Evolutionary conservation across 768 basidiomycete genomes (phyloP).

Genomic region (Harrya chromipes): DNA sequence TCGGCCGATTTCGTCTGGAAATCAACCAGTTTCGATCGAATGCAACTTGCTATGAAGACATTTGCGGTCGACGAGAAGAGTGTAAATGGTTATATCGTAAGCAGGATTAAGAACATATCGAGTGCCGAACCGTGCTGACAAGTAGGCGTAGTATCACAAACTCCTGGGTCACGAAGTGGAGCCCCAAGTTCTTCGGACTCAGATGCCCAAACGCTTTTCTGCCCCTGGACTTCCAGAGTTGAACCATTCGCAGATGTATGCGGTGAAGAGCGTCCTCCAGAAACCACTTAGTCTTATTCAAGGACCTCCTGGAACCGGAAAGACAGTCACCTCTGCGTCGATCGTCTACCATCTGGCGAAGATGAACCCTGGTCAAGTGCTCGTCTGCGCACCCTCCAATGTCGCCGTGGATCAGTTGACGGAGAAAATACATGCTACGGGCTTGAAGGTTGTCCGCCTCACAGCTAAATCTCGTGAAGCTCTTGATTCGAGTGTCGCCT

Average conservation of each 20-base stretch:
- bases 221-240: constrained; percentile 97
- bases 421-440: constrained; percentile 99
- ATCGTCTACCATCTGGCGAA: constrained; percentile 98
- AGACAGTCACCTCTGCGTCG: constrained; percentile 98
- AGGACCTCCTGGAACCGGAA: constrained; percentile 97
- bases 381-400: constrained; percentile 98
- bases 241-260: constrained; percentile 99
- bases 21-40: constrained; percentile 97
- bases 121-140: background rate
- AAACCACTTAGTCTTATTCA: constrained; percentile 98
- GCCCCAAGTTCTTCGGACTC: constrained; percentile 84
- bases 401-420: constrained; percentile 99
- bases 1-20: constrained; percentile 99
- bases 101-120: constrained; percentile 28
- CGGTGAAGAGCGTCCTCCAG: constrained; percentile 97
- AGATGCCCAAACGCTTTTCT: constrained; percentile 97
- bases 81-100: constrained; percentile 95
- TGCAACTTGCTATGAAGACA: constrained; percentile 99
- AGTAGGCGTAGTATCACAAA: constrained; percentile 80
- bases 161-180: constrained; percentile 97
- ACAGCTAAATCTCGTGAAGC: constrained; percentile 99
- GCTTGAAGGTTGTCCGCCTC: constrained; percentile 94
- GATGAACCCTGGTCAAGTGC: constrained; percentile 99
- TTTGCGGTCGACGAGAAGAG: constrained; percentile 99
- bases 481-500: constrained; percentile 90